Base-by-base conservation (phyloP, 495 filamentous ascomycete genomes). In the Parathielavia appendiculata region DNA sequence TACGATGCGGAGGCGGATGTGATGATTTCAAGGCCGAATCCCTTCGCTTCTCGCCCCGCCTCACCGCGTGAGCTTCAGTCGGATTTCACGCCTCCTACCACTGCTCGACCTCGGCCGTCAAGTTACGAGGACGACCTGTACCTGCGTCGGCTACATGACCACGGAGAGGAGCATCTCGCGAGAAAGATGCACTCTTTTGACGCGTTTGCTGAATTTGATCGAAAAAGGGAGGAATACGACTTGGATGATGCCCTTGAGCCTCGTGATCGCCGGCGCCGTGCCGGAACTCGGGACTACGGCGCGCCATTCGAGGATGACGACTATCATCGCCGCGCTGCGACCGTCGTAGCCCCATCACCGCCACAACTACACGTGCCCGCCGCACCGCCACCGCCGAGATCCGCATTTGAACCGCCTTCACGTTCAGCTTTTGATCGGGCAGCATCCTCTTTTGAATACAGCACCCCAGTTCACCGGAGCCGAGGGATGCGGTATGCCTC, bases 1-100 rank as follows among this genome's bases (percentile, higher is more conserved):
- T 84, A 87, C 63, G 78, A 82, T 17, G 68, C 75, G 17, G 83
- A 86, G 30, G 71, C 73, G 52, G 86, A 87, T 57, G 76, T 73
- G 4, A 65, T 55, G 23, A 36, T 50, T 35, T 23, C 63, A 0
- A 57, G 62, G 26, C 32, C 44, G 16, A 67, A 67, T 60, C 75
- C 65, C 13, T 67, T 67, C 47, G 58, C 41, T 17, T 22, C 70
- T 22, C 60, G 46, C 13, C 65, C 63, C 20, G 59, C 65, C 1
- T 68, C 70, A 34, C 68, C 67, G n/a, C 65, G 64, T 5, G 66
- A 62, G 2, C 64, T 61, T 41, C 70, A 57, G n/a, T 58, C 64
- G 5, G 68, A 62, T 36, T 56, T 55, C 17, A 62, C 40, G 10
- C 59, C 59, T 30, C 46, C 63, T 20, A 45, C 58, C 7, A 49